These are phyloP conservation scores for Vigna trinervia DNA, from an alignment of 306 rosid species.

Conservation along the genomic window DNA sequence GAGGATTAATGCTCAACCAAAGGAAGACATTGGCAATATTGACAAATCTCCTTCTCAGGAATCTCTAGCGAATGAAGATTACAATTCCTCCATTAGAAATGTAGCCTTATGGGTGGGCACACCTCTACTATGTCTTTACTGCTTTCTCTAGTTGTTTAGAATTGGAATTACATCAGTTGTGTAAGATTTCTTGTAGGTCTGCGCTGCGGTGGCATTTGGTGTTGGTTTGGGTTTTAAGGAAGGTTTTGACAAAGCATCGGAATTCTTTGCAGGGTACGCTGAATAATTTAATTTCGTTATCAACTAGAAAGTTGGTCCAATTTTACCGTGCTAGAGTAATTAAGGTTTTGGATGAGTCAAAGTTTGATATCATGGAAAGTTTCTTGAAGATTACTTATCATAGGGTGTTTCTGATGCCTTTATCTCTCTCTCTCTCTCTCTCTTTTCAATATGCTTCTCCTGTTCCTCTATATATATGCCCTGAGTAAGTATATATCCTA, in stretches of 20 bases:
- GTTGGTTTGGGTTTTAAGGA: slow-evolving; percentile 79
- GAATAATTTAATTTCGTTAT: slow-evolving; percentile 32
- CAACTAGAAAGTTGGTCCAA: slow-evolving; percentile 10
- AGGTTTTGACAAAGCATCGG: slow-evolving; percentile 77
- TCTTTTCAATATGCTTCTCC: neutral
- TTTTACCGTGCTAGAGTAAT: slow-evolving; percentile 21
- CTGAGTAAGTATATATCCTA: slow-evolving; percentile 26
- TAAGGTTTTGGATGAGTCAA: slow-evolving; percentile 26
- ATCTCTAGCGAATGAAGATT: slow-evolving; percentile 49
- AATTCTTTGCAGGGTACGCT: slow-evolving; percentile 91
- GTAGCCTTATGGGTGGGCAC: slow-evolving; percentile 84
- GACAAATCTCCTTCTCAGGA: slow-evolving; percentile 42
- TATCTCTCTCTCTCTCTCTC: neutral
- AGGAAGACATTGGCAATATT: slow-evolving; percentile 45
- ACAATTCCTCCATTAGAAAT: slow-evolving; percentile 68
- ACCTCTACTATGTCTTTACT: slow-evolving; percentile 37
- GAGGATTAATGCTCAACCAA: slow-evolving; percentile 50
- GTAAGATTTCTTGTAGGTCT: slow-evolving; percentile 56
- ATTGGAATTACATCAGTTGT: neutral
- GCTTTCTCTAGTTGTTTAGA: slow-evolving; percentile 15
- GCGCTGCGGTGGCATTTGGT: slow-evolving; percentile 85
- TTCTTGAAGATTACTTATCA: slow-evolving; percentile 3
- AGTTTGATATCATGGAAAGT: slow-evolving; percentile 19
- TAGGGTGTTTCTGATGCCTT: slow-evolving; percentile 17
- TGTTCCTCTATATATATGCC: slow-evolving; percentile 3